Conservation (phyloP, 2,329 filamentous ascomycete species). For the Neonectria neomacrospora region DNA sequence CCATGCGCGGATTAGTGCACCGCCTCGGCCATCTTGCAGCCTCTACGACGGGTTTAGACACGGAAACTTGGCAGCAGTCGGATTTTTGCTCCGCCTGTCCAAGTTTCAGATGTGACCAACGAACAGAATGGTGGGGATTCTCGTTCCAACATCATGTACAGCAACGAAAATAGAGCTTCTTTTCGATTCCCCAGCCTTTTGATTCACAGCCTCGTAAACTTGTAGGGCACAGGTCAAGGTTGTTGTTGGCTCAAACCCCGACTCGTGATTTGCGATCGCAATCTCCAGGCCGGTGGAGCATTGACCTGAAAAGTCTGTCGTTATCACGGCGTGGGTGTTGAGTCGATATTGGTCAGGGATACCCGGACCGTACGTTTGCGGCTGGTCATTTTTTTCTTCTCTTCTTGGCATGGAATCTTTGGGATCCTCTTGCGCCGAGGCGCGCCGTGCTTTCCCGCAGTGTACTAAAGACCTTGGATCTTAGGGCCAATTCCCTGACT, state of each 20-base stretch:
- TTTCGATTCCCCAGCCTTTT: slow-evolving; percentile 26
- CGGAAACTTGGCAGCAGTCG: slow-evolving; percentile 14
- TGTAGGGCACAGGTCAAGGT: slow-evolving; percentile 31
- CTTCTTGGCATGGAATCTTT: slow-evolving; percentile 23
- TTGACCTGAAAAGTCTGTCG: slow-evolving; percentile 40
- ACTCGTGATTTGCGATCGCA: slow-evolving; percentile 35
- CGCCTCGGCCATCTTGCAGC: slow-evolving; percentile 28
- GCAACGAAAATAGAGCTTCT: slow-evolving; percentile 32
- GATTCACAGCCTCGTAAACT: slow-evolving; percentile 37
- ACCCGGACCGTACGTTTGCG: slow-evolving; percentile 40
- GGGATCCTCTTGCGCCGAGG: slow-evolving; percentile 20
- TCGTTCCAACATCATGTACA: slow-evolving; percentile 19
- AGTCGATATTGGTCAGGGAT: slow-evolving; percentile 39
- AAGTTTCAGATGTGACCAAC: slow-evolving; percentile 31
- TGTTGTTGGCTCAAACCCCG: slow-evolving; percentile 26
- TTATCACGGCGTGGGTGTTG: slow-evolving; percentile 31
- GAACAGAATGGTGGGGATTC: slow-evolving; percentile 29
- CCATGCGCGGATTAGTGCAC: slow-evolving; percentile 17
- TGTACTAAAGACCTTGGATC: slow-evolving; percentile 19
- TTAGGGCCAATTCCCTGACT: slow-evolving; percentile 25
- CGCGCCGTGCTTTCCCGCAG: slow-evolving; percentile 23
- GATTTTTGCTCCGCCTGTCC: slow-evolving; percentile 22
- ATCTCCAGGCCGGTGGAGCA: slow-evolving; percentile 42
- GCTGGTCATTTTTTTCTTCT: slow-evolving; percentile 32
- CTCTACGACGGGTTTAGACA: slow-evolving; percentile 23